Conservation (phyloP, 1,139 yeast genomes). For the Hemisphaericaspora xylofermentans region DNA sequence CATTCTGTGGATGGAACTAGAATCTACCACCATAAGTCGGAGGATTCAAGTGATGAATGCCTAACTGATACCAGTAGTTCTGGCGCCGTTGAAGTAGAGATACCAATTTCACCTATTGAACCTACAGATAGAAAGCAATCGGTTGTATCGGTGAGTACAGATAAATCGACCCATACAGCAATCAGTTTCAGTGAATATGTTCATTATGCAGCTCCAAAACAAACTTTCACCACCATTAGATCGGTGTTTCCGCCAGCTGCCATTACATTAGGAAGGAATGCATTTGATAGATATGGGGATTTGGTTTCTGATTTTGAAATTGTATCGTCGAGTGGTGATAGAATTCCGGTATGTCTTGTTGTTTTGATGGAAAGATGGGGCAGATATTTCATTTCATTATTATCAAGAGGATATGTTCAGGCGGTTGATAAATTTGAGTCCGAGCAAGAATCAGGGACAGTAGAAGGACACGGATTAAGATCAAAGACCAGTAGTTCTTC, state of each 20-base stretch:
- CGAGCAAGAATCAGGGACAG: constrained; percentile 22
- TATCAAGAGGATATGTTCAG: constrained; percentile 62
- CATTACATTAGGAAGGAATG: constrained; percentile 71
- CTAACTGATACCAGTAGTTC: constrained; percentile 18
- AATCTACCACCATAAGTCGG: constrained; percentile 15
- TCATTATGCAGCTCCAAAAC: constrained; percentile 72
- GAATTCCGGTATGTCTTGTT: constrained; percentile 59
- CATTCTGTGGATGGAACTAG: constrained; percentile 23
- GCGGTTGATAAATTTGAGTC: constrained; percentile 51
- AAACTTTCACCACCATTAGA: constrained; percentile 62
- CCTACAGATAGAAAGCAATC: constrained; percentile 8
- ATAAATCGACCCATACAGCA: constrained; percentile 20
- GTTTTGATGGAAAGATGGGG: constrained; percentile 77
- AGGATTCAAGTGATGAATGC: constrained; percentile 17
- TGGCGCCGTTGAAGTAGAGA: constrained; percentile 13
- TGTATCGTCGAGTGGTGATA: constrained; percentile 63
- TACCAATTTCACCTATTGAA: neutral
- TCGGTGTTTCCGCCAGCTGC: constrained; percentile 76
- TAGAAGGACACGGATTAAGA: constrained; percentile 11
- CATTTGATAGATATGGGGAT: constrained; percentile 65
- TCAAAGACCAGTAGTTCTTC: constrained; percentile 11
- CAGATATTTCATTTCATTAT: constrained; percentile 55
- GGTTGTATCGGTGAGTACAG: constrained; percentile 14
- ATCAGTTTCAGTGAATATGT: constrained; percentile 66
- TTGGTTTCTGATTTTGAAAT: constrained; percentile 70